Evolutionary conservation across 2,329 filamentous ascomycete genomes (phyloP).

Genomic region (Ramularia endophylla): DNA sequence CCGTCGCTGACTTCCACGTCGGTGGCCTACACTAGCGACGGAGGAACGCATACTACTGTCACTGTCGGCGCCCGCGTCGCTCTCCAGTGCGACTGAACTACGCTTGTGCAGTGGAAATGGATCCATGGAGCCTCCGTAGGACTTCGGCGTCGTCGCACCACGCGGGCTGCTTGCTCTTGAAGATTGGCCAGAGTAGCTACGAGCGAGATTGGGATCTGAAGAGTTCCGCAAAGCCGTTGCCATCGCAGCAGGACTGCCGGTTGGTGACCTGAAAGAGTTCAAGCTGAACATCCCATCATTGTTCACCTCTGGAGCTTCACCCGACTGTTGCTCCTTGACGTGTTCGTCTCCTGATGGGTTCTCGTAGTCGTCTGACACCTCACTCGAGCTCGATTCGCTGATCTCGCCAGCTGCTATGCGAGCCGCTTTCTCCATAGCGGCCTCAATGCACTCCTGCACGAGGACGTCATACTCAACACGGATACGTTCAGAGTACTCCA

Average conservation of each 20-base stretch:
- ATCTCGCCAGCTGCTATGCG: constrained; percentile 79
- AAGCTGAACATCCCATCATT: constrained; percentile 19
- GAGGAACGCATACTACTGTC: constrained; percentile 86
- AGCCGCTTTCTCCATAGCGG: constrained; percentile 82
- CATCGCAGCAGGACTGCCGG: constrained; percentile 45
- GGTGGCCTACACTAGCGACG: constrained; percentile 48
- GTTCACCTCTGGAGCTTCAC: constrained; percentile 35
- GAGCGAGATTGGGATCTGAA: constrained; percentile 45
- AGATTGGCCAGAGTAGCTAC: constrained; percentile 61
- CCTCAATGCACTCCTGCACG: constrained; percentile 92
- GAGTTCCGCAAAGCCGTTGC: constrained; percentile 51
- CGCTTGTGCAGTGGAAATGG: constrained; percentile 61
- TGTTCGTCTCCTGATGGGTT: constrained; percentile 1
- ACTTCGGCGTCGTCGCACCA: constrained; percentile 77
- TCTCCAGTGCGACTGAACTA: constrained; percentile 73
- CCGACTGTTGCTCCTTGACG: constrained; percentile 25
- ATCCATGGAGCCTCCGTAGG: constrained; percentile 55
- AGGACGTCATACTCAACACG: constrained; percentile 87
- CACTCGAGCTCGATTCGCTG: constrained; percentile 60
- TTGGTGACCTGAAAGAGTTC: constrained; percentile 15
- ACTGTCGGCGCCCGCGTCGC: constrained; percentile 75
- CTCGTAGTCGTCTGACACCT: constrained; percentile 21
- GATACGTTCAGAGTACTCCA: constrained; percentile 94
- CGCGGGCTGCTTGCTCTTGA: constrained; percentile 86
- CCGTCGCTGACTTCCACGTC: constrained; percentile 51